These are phyloP conservation scores for Boletus rubescentipes DNA, from an alignment of 768 basidiomycete species.

Conservation along the genomic window DNA sequence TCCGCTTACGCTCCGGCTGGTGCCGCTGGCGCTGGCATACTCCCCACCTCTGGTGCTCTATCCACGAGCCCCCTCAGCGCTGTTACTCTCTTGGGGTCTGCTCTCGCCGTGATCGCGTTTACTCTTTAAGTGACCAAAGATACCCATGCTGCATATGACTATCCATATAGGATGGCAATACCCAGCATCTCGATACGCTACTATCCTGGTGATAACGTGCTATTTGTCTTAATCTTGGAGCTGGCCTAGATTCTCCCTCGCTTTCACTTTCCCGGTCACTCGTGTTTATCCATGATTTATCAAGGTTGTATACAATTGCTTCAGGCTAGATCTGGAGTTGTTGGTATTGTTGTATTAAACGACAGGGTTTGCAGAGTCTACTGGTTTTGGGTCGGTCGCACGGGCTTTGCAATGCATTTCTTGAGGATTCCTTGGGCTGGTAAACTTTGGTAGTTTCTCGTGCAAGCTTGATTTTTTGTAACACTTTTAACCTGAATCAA, in stretches of 20 bases:
- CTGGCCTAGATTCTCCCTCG: constrained; percentile 9
- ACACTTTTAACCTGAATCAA: constrained; percentile 1
- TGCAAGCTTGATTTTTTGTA: constrained; percentile 12
- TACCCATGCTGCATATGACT: constrained; percentile 32
- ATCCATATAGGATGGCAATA: constrained; percentile 36
- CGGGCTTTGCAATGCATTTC: constrained; percentile 1
- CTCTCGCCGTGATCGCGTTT: constrained; percentile 23
- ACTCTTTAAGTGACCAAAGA: constrained; percentile 18
- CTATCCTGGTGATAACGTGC: constrained; percentile 25
- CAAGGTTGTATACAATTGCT: not conserved
- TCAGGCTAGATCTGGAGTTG: constrained; percentile 12
- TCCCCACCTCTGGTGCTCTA: constrained; percentile 24
- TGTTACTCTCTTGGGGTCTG: constrained; percentile 23
- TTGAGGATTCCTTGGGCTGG: constrained; percentile 17
- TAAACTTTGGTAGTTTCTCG: constrained; percentile 1
- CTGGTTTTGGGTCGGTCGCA: constrained; percentile 10
- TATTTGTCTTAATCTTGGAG: constrained; percentile 3
- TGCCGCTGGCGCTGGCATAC: constrained; percentile 35
- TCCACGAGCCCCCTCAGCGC: constrained; percentile 23
- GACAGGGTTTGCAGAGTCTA: not conserved
- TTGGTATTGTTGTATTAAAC: constrained; percentile 2
- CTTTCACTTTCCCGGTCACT: not conserved
- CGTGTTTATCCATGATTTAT: constrained; percentile 18
- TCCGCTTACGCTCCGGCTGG: constrained; percentile 24
- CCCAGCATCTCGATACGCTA: constrained; percentile 28